Conservation (phyloP, 2,329 filamentous ascomycete genomes). For the Alternaria gansuensis region DNA sequence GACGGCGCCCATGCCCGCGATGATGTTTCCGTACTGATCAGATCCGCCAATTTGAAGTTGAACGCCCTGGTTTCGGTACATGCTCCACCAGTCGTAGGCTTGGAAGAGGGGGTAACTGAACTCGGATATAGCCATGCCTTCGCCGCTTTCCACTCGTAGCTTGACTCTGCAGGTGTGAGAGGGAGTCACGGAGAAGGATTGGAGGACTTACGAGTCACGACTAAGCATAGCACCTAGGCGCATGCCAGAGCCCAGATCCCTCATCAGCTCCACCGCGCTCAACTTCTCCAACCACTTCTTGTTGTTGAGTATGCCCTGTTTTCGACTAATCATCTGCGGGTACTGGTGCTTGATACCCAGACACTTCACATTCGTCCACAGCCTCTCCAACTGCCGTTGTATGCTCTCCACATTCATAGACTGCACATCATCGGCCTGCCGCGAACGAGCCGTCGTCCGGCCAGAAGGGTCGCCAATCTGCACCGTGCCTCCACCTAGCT, state of each 20-base stretch:
- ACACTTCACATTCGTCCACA: slow-evolving; percentile 77
- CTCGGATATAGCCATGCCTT: slow-evolving; percentile 93
- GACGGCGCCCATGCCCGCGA: slow-evolving; percentile 85
- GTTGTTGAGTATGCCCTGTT: slow-evolving; percentile 78
- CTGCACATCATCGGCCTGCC: slow-evolving; percentile 62
- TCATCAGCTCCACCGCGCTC: slow-evolving; percentile 76
- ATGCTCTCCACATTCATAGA: slow-evolving; percentile 73
- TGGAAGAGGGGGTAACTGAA: slow-evolving; percentile 94
- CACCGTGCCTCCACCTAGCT: slow-evolving; percentile 76
- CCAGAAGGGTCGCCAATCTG: slow-evolving; percentile 82
- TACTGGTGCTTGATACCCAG: slow-evolving; percentile 73
- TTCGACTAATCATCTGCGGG: slow-evolving; percentile 70
- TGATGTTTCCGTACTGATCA: slow-evolving; percentile 96
- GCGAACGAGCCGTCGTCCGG: slow-evolving; percentile 69
- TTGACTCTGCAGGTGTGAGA: slow-evolving; percentile 68
- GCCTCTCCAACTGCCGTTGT: slow-evolving; percentile 71
- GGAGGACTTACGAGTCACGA: slow-evolving; percentile 77
- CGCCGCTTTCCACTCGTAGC: slow-evolving; percentile 80
- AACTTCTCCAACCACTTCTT: slow-evolving; percentile 80
- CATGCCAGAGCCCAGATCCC: slow-evolving; percentile 75
- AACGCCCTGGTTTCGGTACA: slow-evolving; percentile 73
- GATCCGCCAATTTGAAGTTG: slow-evolving; percentile 93
- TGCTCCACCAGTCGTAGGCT: slow-evolving; percentile 94
- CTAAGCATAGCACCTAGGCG: slow-evolving; percentile 87
- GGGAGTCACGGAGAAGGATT: no score